Base-by-base conservation (phyloP, 164 flowering plant genomes). In the Vitis cinerea region DNA sequence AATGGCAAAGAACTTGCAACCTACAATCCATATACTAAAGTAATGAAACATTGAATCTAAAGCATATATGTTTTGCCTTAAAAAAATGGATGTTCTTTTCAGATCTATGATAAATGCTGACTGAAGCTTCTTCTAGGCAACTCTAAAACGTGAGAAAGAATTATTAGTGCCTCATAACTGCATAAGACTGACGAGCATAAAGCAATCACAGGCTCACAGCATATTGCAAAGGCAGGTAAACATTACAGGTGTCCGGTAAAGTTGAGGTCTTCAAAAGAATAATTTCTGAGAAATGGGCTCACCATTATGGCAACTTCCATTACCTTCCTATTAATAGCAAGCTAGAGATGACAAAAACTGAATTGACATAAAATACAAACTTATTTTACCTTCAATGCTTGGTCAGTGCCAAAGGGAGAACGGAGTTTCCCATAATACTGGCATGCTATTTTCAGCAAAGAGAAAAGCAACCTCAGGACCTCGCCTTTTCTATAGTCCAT, bases 361-460 rank as follows among this genome's bases (percentile, higher is more conserved):
- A 67, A 50, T 37, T 37, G 47, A 8, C 17, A 12, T 59, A n/a
- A 50, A 12, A 56, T 69, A 23, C 63, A 50, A 30, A 11, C 1
- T 19, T 13, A 50, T 16, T 30, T 31, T 98, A 94, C 79, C 90
- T 67, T 71, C 63, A 1, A 81, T 67, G n/a, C 75, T 59, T 37
- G 44, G 57, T 93, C 98, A 61, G 85, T 74, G 27, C 99, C 98
- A 83, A 90, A 90, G 78, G 97, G 93, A 70, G 98, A 89, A 30
- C 99, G 89, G 58, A 96, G 91, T 79, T 90, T 92, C 59, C 99
- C 98, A 82, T 93, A 92, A 82, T 93, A 87, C 79, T 93, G 99
- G 71, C 87, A 89, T 31, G 91, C 83, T 70, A 96, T 90, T 82
- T 85, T 92, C 9, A 96, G 89, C 85, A 96, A 83, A 30, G 97